These are phyloP conservation scores for Lasiodiplodia theobromae DNA, from an alignment of 2,329 filamentous ascomycete species.

Conservation along the genomic window DNA sequence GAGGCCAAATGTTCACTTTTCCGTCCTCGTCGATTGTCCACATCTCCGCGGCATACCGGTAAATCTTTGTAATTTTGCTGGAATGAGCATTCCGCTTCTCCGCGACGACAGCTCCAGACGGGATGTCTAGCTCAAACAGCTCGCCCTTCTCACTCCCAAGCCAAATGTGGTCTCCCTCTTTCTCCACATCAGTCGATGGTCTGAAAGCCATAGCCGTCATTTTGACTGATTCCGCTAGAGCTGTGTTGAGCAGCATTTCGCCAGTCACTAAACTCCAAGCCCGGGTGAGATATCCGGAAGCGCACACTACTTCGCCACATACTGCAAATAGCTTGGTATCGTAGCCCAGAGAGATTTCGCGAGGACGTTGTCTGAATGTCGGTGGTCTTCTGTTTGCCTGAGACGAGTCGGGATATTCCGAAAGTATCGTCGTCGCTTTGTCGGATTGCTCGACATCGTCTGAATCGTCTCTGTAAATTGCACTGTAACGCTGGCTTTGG, in stretches of 20 bases:
- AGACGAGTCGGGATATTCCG: conserved; percentile 82
- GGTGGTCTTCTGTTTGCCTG: conserved; percentile 86
- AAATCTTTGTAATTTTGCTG: conserved; percentile 80
- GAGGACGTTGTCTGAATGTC: conserved; percentile 72
- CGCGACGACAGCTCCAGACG: conserved; percentile 72
- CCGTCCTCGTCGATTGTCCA: conserved; percentile 95
- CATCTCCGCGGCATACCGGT: conserved; percentile 84
- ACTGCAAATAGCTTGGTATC: conserved; percentile 87
- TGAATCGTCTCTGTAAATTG: conserved; percentile 49
- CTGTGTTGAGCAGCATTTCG: conserved; percentile 75
- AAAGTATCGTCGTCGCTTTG: conserved; percentile 60
- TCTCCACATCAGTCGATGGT: conserved; percentile 75
- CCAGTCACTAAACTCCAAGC: conserved; percentile 88
- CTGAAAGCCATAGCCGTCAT: conserved; percentile 86
- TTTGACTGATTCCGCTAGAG: conserved; percentile 76
- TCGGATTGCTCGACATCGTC: conserved; percentile 58
- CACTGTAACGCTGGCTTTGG: conserved; percentile 17
- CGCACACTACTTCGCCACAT: conserved; percentile 86
- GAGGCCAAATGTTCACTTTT: conserved; percentile 84
- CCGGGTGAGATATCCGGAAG: conserved; percentile 83
- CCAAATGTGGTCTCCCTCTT: conserved; percentile 86
- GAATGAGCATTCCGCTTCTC: conserved; percentile 77
- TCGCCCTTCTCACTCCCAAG: conserved; percentile 89
- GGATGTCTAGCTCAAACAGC: conserved; percentile 85
- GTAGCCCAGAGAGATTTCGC: conserved; percentile 82